Evolutionary conservation across 2,329 filamentous ascomycete species (phyloP).

Genomic region (Fonsecaea monophora): DNA sequence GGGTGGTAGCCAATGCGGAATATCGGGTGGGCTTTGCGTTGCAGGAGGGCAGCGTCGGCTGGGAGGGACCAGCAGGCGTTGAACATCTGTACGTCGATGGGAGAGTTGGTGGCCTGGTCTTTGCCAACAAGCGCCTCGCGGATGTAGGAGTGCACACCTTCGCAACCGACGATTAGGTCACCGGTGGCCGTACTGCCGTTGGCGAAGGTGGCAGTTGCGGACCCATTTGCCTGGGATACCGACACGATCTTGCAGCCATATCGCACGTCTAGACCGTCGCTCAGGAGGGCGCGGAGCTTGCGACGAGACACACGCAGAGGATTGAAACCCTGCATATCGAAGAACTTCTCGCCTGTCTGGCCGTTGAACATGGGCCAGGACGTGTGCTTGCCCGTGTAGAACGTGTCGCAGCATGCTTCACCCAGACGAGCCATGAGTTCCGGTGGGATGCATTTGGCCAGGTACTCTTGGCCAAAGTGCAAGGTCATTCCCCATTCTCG

Average conservation of each 20-base stretch:
- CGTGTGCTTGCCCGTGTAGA: constrained; percentile 10
- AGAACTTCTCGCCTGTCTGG: constrained; percentile 28
- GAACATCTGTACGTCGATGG: constrained; percentile 25
- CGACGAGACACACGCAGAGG: constrained; percentile 20
- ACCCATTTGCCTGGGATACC: constrained; percentile 10
- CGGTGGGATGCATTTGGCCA: constrained; percentile 23
- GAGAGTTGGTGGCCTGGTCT: constrained; percentile 10
- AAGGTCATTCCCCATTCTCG: constrained; percentile 32
- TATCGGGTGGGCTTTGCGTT: constrained; percentile 33
- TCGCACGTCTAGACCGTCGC: constrained; percentile 25
- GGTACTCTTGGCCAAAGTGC: constrained; percentile 19
- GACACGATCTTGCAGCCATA: constrained; percentile 19
- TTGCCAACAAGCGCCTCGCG: constrained; percentile 24
- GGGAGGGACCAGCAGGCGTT: constrained; percentile 23
- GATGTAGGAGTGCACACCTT: constrained; percentile 28
- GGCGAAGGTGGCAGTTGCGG: constrained; percentile 20
- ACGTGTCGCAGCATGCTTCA: constrained; percentile 22
- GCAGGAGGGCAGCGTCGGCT: constrained; percentile 31
- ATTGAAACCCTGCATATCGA: constrained; percentile 19
- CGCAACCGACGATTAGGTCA: constrained; percentile 31
- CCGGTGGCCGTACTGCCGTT: constrained; percentile 29
- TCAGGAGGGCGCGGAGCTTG: constrained; percentile 21
- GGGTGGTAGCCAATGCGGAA: constrained; percentile 32
- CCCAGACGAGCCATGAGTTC: constrained; percentile 19
- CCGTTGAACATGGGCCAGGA: constrained; percentile 25